Conservation (phyloP, 768 basidiomycete species). For the Udeniomyces megalosporus region DNA sequence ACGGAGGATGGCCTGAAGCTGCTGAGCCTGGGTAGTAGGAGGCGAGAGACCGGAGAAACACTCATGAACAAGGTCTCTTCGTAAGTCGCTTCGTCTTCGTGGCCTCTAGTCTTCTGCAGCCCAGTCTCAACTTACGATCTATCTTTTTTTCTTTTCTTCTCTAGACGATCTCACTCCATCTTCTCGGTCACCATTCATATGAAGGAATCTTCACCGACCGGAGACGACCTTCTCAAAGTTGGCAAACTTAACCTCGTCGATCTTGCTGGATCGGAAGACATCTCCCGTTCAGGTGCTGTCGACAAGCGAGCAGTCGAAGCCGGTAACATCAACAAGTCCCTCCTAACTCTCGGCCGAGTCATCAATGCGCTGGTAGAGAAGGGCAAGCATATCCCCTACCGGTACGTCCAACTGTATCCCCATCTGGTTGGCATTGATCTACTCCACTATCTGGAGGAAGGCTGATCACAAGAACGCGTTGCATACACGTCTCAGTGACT, state of each 20-base stretch:
- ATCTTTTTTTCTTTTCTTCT: background rate
- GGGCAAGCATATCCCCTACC: slow-evolving; percentile 81
- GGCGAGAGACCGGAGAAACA: slow-evolving; percentile 84
- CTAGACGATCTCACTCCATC: slow-evolving; percentile 83
- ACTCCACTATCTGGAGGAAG: too few species aligned
- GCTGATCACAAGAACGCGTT: background rate
- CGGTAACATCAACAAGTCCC: slow-evolving; percentile 95
- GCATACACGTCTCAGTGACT: slow-evolving; percentile 38
- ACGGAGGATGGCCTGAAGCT: slow-evolving; percentile 67
- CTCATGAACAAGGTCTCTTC: slow-evolving; percentile 93
- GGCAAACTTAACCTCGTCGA: slow-evolving; percentile 97
- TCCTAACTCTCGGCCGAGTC: slow-evolving; percentile 89
- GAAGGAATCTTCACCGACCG: slow-evolving; percentile 47
- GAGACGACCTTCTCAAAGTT: slow-evolving; percentile 77
- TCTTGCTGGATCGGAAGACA: slow-evolving; percentile 92
- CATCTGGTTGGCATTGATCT: background rate
- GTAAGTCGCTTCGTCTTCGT: slow-evolving; percentile 11
- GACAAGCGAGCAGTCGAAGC: slow-evolving; percentile 90
- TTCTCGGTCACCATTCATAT: slow-evolving; percentile 91
- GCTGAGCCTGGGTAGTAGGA: slow-evolving; percentile 72
- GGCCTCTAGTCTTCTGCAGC: background rate
- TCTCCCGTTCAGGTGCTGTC: slow-evolving; percentile 86
- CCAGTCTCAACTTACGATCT: background rate
- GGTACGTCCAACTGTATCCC: slow-evolving; percentile 35
- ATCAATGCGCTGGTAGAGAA: slow-evolving; percentile 91